These are phyloP conservation scores for Mollisia scopiformis DNA, from an alignment of 2,329 filamentous ascomycete species.

Conservation along the genomic window DNA sequence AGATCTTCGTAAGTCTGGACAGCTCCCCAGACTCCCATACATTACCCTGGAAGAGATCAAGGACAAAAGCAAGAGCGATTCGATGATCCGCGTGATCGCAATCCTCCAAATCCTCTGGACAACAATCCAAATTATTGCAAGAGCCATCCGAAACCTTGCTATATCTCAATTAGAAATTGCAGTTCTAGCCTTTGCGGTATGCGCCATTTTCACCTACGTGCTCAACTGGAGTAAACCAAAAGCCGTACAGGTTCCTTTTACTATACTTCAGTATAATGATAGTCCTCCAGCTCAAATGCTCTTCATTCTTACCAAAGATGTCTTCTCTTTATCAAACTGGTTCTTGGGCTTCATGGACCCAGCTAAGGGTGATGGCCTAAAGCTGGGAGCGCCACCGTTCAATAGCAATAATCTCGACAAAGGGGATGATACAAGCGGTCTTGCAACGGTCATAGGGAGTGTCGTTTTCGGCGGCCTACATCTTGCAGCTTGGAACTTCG, in stretches of 20 bases:
- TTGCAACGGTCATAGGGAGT: not conserved
- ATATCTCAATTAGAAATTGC: conserved; percentile 15
- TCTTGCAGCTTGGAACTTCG: conserved; percentile 9
- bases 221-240: conserved; percentile 16
- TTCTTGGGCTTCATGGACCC: no score
- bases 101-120: conserved; percentile 10
- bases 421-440: not conserved
- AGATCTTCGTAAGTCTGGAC: no score
- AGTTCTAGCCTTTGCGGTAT: conserved; percentile 8
- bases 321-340: no score
- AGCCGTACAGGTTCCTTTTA: conserved; percentile 3
- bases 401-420: not conserved
- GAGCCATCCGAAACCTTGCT: not conserved
- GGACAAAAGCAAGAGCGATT: conserved; percentile 42
- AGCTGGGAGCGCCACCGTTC: no score
- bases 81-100: conserved; percentile 9
- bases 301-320: no score
- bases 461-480: conserved; percentile 12
- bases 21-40: conserved; percentile 16
- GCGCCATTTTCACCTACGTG: conserved; percentile 15
- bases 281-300: no score
- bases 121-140: not conserved
- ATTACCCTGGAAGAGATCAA: conserved; percentile 53
- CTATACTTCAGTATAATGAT: conserved; percentile 1
- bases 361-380: no score